Conservation (phyloP, 495 filamentous ascomycete genomes). For the Penicillium lividum region DNA sequence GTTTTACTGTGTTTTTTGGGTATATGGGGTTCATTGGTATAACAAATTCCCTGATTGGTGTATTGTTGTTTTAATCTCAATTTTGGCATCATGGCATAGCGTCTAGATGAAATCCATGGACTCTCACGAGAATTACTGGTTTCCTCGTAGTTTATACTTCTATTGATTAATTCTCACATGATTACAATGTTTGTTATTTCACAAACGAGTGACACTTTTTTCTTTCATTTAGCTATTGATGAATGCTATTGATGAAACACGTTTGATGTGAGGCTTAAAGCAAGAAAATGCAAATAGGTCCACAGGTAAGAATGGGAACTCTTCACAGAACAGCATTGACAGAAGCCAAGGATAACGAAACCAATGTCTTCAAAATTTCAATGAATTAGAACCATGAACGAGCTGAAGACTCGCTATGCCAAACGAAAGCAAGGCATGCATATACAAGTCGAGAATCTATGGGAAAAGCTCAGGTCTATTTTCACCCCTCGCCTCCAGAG, state of each 20-base stretch:
- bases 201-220: too few species aligned
- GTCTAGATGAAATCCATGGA: not conserved
- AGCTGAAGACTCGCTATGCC: not conserved
- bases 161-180: not conserved
- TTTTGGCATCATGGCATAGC: constrained; percentile 6
- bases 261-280: not conserved
- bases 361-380: not conserved
- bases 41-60: not conserved
- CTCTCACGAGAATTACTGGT: not conserved
- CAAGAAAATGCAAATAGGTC: not conserved
- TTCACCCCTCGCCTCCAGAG: not conserved
- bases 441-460: not conserved
- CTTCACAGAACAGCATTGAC: not conserved
- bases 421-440: not conserved
- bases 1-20: not conserved
- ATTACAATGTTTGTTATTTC: too few species aligned
- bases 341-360: not conserved
- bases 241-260: too few species aligned
- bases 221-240: too few species aligned
- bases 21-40: not conserved
- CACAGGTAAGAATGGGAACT: not conserved
- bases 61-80: not conserved
- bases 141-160: not conserved
- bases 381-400: not conserved
- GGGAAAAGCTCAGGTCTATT: not conserved